Percentiles rank a stretch among this genome's conserved stretches.
Evolutionary conservation across 768 basidiomycete species (phyloP).

Genomic region (Phaeotremella skinneri): DNA sequence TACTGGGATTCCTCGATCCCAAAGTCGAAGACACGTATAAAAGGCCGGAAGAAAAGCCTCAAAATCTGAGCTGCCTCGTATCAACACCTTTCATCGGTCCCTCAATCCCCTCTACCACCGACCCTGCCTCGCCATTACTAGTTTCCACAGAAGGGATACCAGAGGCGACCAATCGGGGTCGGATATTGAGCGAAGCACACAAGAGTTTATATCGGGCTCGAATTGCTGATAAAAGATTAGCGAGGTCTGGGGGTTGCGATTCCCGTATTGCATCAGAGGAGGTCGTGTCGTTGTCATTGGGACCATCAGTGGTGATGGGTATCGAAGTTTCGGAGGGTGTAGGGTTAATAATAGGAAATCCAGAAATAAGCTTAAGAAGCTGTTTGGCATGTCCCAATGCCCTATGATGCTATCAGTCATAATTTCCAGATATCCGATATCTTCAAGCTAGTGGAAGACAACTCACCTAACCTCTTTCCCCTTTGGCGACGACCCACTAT

Average conservation of each 20-base stretch:
- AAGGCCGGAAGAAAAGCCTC: constrained; percentile 4
- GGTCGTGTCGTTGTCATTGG: constrained; percentile 5
- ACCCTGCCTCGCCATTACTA: not conserved
- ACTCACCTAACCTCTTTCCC: constrained; percentile 51
- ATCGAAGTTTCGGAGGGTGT: constrained; percentile 50
- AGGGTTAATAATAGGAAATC: constrained; percentile 75
- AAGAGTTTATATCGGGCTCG: constrained; percentile 81
- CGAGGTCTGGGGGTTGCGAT: constrained; percentile 64
- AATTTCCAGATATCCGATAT: not conserved
- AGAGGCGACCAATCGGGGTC: constrained; percentile 53
- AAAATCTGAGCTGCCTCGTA: constrained; percentile 42
- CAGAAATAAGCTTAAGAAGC: constrained; percentile 67
- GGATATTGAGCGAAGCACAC: constrained; percentile 75
- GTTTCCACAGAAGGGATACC: constrained; percentile 1
- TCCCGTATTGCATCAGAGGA: not conserved
- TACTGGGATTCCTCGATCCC: no score
- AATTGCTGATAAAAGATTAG: constrained; percentile 75
- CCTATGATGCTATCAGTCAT: constrained; percentile 22
- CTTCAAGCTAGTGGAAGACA: constrained; percentile 3
- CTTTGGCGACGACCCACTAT: constrained; percentile 6
- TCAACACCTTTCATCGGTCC: constrained; percentile 49
- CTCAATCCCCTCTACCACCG: constrained; percentile 34
- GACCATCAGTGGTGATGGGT: not conserved
- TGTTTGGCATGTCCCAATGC: constrained; percentile 62
- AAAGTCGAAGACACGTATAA: no score